Conservation (phyloP, 306 rosid genomes). For the Rubus idaeus region DNA sequence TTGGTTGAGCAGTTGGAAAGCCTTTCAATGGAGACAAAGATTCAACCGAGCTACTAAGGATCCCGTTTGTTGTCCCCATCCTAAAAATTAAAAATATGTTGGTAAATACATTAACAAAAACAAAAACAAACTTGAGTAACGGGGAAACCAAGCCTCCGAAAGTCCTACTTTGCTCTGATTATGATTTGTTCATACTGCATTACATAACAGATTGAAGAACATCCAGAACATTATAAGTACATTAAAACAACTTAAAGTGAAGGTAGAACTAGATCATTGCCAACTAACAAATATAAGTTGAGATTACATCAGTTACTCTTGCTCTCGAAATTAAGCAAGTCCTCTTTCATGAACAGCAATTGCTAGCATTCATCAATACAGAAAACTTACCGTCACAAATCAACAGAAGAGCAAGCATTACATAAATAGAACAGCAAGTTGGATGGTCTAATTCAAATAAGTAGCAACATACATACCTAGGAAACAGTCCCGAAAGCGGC, state of each 20-base stretch:
- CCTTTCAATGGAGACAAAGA: slow-evolving; percentile 70
- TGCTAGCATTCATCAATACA: not conserved
- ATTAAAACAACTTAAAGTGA: slow-evolving; percentile 7
- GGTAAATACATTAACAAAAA: slow-evolving; percentile 23
- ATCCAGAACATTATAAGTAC: not conserved
- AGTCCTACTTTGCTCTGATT: not conserved
- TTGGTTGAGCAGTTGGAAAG: slow-evolving; percentile 46
- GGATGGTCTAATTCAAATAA: not conserved
- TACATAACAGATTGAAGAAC: not conserved
- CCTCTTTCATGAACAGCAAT: slow-evolving; percentile 17
- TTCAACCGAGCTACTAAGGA: slow-evolving; percentile 73
- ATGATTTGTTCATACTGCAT: not conserved
- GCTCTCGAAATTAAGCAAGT: slow-evolving; percentile 14
- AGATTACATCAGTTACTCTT: not conserved
- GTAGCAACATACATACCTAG: slow-evolving; percentile 50
- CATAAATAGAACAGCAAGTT: not conserved
- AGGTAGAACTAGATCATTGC: slow-evolving; percentile 29
- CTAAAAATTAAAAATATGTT: slow-evolving; percentile 38
- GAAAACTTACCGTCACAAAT: too few species aligned
- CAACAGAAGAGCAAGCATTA: not conserved
- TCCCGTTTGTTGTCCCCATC: slow-evolving; percentile 72
- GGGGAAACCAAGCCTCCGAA: not conserved
- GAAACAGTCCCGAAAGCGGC: slow-evolving; percentile 65
- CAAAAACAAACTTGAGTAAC: slow-evolving; percentile 26
- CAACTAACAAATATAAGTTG: not conserved